Percentiles rank a stretch among this genome's conserved stretches.
phyloP scores from a whole-genome alignment of 345 rosid species.

The Abelmoschus esculentus region DNA sequence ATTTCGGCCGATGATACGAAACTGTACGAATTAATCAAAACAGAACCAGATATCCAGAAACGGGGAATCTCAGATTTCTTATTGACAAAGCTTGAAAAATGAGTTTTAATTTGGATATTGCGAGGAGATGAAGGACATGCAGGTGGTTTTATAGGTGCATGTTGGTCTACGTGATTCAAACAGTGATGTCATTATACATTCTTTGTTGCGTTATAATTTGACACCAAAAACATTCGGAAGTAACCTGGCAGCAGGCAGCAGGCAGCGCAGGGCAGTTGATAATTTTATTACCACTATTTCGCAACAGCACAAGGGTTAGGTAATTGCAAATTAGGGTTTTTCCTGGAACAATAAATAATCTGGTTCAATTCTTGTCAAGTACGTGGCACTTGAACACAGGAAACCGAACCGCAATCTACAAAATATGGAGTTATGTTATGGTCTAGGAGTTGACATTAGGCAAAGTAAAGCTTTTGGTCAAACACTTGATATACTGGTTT shows the following conservation, averaged over 20 bases:
- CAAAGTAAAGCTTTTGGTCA: too few species aligned
- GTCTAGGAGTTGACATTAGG: too few species aligned
- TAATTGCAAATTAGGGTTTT: too few species aligned
- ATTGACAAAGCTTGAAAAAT: neutral
- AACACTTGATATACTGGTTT: too few species aligned
- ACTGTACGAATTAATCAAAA: neutral
- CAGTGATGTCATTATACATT: constrained; percentile 13
- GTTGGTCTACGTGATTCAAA: constrained; percentile 18
- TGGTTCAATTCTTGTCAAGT: too few species aligned
- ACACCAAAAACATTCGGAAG: constrained; percentile 8
- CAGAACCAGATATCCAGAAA: neutral
- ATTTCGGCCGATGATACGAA: constrained; percentile 12
- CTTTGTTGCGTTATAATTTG: neutral
- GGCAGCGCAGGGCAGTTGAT: neutral
- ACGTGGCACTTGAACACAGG: too few species aligned
- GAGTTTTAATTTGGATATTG: neutral
- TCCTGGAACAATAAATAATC: too few species aligned
- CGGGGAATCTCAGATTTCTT: neutral
- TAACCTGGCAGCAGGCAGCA: neutral
- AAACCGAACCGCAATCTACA: too few species aligned
- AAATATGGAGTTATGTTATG: too few species aligned
- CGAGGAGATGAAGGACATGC: neutral
- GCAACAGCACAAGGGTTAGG: too few species aligned
- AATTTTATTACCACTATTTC: too few species aligned
- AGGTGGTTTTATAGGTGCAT: constrained; percentile 18